Conservation (phyloP, 2,329 filamentous ascomycete genomes). For the Trichoderma arundinaceum region DNA sequence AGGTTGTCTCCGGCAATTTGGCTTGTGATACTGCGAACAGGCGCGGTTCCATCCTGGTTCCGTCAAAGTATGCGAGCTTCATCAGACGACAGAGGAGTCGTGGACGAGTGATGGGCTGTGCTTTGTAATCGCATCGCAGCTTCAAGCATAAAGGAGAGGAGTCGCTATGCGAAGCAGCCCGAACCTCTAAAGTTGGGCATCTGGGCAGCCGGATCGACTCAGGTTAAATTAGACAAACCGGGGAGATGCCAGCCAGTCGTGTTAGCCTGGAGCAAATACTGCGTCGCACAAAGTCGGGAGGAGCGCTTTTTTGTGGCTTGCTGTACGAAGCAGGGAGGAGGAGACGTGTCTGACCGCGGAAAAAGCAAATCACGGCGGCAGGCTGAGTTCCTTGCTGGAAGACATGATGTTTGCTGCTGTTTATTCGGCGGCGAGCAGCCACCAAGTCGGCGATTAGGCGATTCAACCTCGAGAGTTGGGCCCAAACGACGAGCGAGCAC, state of each 20-base stretch:
- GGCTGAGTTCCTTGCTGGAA: not conserved
- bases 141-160: not conserved
- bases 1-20: not conserved
- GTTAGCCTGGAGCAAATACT: not conserved
- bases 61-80: not conserved
- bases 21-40: constrained; percentile 7
- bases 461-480: not conserved
- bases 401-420: not conserved
- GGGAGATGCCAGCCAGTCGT: not conserved
- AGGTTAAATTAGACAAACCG: not conserved
- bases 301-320: constrained; percentile 21
- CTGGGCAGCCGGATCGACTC: constrained; percentile 4
- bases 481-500: too few species aligned
- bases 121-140: not conserved
- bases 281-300: constrained; percentile 7
- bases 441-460: not conserved
- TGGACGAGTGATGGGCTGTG: not conserved
- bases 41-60: not conserved
- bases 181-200: constrained; percentile 19
- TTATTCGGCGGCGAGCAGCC: not conserved
- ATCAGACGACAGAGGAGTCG: not conserved
- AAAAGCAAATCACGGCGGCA: not conserved
- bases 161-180: constrained; percentile 17
- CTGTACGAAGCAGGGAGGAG: constrained; percentile 20
- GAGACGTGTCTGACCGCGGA: not conserved